These are phyloP conservation scores for Melanogaster broomeanus DNA, from an alignment of 768 basidiomycete species.

Conservation along the genomic window DNA sequence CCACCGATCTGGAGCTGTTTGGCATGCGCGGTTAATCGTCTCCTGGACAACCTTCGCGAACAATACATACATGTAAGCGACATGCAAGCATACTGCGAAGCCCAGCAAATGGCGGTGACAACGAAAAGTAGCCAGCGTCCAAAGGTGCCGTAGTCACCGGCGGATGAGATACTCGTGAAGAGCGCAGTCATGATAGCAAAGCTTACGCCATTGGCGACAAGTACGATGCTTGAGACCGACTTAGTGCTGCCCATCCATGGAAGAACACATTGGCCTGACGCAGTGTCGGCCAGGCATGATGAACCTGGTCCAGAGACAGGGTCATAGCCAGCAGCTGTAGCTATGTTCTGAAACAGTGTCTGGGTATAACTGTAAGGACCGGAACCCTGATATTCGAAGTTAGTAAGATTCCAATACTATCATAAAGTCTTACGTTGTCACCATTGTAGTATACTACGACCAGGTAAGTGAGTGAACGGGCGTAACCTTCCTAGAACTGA, in stretches of 20 bases:
- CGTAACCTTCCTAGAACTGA: conserved; percentile 22
- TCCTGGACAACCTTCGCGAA: background rate
- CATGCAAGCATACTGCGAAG: conserved; percentile 76
- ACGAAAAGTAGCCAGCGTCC: conserved; percentile 78
- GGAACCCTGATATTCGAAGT: conserved; percentile 49
- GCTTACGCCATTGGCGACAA: conserved; percentile 73
- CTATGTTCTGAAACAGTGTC: conserved; percentile 74
- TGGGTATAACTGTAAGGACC: conserved; percentile 68
- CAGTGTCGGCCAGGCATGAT: conserved; percentile 53
- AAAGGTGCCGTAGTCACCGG: conserved; percentile 45
- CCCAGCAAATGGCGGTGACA: conserved; percentile 78
- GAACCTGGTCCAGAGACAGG: conserved; percentile 69
- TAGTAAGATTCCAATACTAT: background rate
- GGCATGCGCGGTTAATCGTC: background rate
- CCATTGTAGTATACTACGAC: conserved; percentile 77
- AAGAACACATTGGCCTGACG: conserved; percentile 76
- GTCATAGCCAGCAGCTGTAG: conserved; percentile 73
- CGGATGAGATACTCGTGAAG: conserved; percentile 73
- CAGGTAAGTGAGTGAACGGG: background rate
- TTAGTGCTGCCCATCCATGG: conserved; percentile 78
- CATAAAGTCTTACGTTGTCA: conserved; percentile 55
- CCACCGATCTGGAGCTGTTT: conserved; percentile 66
- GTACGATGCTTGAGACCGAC: conserved; percentile 70
- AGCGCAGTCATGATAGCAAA: conserved; percentile 84
- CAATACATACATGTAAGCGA: conserved; percentile 58